Evolutionary conservation across 2,329 filamentous ascomycete species (phyloP).

Genomic region (Aphanocladium album): DNA sequence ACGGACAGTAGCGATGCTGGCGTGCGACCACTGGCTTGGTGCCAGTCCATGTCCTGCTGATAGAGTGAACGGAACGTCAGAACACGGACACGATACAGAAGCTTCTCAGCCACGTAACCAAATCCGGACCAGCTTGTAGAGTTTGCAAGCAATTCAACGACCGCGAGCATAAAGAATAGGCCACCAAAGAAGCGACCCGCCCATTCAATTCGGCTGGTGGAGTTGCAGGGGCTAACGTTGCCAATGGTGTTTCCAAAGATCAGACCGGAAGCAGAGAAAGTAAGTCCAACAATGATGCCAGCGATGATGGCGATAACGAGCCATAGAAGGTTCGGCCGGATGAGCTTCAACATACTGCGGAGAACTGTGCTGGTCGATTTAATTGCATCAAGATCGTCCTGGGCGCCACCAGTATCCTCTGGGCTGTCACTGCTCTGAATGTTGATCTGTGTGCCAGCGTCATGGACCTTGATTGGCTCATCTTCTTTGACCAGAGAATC

Average conservation of each 20-base stretch:
- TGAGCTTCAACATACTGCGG: constrained; percentile 32
- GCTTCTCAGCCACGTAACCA: constrained; percentile 51
- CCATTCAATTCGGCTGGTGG: constrained; percentile 30
- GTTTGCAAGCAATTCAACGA: constrained; percentile 47
- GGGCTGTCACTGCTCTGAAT: constrained; percentile 36
- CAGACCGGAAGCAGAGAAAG: constrained; percentile 49
- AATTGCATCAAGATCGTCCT: constrained; percentile 31
- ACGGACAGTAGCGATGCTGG: constrained; percentile 59
- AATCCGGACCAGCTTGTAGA: constrained; percentile 50
- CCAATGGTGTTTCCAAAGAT: constrained; percentile 41
- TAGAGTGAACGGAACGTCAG: constrained; percentile 61
- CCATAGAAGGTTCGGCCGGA: constrained; percentile 34
- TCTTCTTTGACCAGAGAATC: constrained; percentile 34
- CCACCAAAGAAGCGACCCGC: constrained; percentile 46
- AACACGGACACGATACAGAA: constrained; percentile 59
- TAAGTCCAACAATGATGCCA: constrained; percentile 50
- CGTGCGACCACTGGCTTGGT: constrained; percentile 58
- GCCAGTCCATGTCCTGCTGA: constrained; percentile 65
- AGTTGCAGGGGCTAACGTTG: constrained; percentile 43
- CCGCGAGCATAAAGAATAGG: constrained; percentile 51
- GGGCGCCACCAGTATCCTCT: constrained; percentile 22
- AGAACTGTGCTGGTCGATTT: constrained; percentile 36
- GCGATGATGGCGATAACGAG: constrained; percentile 37
- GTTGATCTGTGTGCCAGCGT: constrained; percentile 20
- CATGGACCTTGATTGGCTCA: constrained; percentile 33